Conservation (phyloP, 2,329 filamentous ascomycete species). For the Diaporthe eres region DNA sequence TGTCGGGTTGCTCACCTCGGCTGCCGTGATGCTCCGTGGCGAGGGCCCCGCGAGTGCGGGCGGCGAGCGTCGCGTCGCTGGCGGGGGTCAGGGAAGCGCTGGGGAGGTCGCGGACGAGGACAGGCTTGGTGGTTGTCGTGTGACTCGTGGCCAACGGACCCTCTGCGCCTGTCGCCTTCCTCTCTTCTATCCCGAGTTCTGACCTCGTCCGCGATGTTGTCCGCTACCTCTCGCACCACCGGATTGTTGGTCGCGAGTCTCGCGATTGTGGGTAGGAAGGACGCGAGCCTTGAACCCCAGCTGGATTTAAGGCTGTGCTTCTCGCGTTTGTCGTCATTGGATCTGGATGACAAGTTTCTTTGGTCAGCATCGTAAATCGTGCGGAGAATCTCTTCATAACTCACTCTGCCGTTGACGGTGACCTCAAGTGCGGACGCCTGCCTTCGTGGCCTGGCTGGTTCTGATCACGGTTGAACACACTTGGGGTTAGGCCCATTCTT, state of each 20-base stretch:
- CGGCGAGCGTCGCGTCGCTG: slow-evolving; percentile 21
- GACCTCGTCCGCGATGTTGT: slow-evolving; percentile 15
- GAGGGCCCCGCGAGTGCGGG: background rate
- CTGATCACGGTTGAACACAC: background rate
- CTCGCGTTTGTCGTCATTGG: background rate
- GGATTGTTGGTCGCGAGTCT: slow-evolving; percentile 29
- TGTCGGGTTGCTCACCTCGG: slow-evolving; percentile 16
- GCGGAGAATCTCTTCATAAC: background rate
- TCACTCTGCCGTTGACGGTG: background rate
- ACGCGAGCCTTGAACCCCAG: slow-evolving; percentile 16
- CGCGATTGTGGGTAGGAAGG: slow-evolving; percentile 28
- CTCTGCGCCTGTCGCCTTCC: background rate
- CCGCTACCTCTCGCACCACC: slow-evolving; percentile 27
- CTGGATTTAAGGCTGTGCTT: background rate
- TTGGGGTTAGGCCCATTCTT: background rate
- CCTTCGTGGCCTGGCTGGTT: background rate
- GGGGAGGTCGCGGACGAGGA: background rate
- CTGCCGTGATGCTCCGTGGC: slow-evolving; percentile 10
- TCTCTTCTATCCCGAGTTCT: background rate
- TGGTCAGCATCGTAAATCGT: background rate
- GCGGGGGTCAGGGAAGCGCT: background rate
- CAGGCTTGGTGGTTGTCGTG: background rate
- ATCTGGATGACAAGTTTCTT: background rate
- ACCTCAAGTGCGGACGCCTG: background rate
- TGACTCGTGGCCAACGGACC: background rate